Evolutionary conservation across 305 asterid species (phyloP), one percentile per base, ranked within the genome.

Genomic region (Fraxinus greggii): DNA sequence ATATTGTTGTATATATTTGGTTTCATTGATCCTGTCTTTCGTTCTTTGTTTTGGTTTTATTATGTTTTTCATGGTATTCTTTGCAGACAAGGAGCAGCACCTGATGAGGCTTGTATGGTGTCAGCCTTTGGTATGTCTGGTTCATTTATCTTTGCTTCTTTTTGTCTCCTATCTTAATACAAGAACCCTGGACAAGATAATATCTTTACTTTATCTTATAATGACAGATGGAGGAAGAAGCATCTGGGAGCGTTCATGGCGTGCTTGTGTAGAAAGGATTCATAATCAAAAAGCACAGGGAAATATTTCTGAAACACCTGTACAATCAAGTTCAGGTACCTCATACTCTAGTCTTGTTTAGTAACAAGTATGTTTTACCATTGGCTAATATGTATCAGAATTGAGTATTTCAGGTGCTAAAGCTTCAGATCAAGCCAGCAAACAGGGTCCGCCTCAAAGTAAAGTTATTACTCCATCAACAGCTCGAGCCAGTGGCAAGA

Each of bases 81-180:
- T 72, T 84, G 88, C 92, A 97, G 99, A 90, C 98, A 92, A 89
- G 99, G 97, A 85, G 91, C 91, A 76, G 93, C 92, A 83, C 99
- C 99, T 69, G 99, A 97, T 56, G 99, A 97, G 86, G 97, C 97
- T 85, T 92, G 92, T 84, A 97, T 97, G 99, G 81, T 91, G 86
- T 95, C 99, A 45, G 97, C 99, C 79, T 95, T 95, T 79, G 99
- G 99, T 80, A 84, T 82, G 86, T 82, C 86, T 87, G 92, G 93
- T 91, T 86, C 74, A 91, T 90, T 72, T 17, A 72, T 63, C 36
- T 32, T 45, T 19, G 42, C 54, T 81, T 19, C 42, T 3, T 72
- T 26, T 77, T 72, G 28, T 51, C n/a, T 31, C 45, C 51, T n/a
- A 59, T 23, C 70, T 59, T 59, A 75, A 59, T 76, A 76, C 56